Percentiles rank a stretch among this genome's conserved stretches.
These are phyloP conservation scores for Raddia distichophylla DNA, from an alignment of 176 grass and related monocot genomes.

Conservation along the genomic window DNA sequence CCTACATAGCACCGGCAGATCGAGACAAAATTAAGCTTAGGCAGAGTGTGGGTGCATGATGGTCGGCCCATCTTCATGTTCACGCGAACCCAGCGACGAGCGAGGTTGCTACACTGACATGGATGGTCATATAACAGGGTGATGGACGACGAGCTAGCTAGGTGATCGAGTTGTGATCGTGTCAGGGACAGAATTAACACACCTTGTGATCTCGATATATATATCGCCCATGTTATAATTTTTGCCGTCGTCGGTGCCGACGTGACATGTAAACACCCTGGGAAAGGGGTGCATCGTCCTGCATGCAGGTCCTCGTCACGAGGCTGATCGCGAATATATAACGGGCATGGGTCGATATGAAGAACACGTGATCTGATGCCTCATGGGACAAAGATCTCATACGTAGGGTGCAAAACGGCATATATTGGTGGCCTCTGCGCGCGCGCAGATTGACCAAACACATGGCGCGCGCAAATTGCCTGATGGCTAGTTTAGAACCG, in stretches of 20 bases:
- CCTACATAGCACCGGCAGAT: neutral
- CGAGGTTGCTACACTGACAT: neutral
- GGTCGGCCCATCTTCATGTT: neutral
- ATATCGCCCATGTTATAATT: neutral
- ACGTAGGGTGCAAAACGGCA: too few relatives aligned
- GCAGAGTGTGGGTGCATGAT: neutral
- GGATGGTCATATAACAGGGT: neutral
- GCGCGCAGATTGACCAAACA: too few relatives aligned
- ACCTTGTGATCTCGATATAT: too few relatives aligned
- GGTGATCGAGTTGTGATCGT: neutral
- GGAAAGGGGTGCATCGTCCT: neutral
- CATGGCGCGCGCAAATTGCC: too few relatives aligned
- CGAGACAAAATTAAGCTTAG: neutral
- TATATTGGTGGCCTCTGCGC: too few relatives aligned
- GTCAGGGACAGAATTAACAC: neutral
- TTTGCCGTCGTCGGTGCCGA: neutral
- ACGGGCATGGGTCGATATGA: neutral
- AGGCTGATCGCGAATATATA: neutral
- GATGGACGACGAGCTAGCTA: too few relatives aligned
- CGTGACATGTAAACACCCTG: neutral
- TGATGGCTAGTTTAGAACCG: too few relatives aligned
- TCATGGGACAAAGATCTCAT: neutral
- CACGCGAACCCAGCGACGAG: neutral
- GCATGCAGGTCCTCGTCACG: neutral
- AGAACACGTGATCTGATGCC: neutral